A percentile compares a stretch with the other conserved stretches of the same genome.
phyloP scores from a whole-genome alignment of 176 grass and related monocot species.

The Bromus sterilis region DNA sequence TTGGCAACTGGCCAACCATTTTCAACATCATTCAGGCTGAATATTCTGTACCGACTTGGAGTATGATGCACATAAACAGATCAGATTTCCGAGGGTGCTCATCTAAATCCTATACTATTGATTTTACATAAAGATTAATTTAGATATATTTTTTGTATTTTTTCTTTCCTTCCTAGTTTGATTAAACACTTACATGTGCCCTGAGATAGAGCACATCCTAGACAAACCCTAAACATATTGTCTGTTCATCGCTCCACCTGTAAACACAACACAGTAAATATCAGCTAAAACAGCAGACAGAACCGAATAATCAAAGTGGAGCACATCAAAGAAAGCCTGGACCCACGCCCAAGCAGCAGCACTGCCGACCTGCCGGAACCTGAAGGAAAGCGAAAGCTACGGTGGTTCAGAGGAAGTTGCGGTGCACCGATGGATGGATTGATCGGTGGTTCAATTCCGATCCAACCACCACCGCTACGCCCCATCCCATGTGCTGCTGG shows the following conservation, averaged over 20 bases:
- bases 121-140: no score
- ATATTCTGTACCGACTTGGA: not conserved
- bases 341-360: not conserved
- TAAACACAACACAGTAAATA: not conserved
- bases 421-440: not conserved
- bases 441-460: not conserved
- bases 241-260: not conserved
- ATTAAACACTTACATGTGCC: no score
- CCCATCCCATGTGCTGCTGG: not conserved
- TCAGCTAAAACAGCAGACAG: not conserved
- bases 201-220: no score
- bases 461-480: not conserved
- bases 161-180: no score
- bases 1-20: not conserved
- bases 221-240: no score
- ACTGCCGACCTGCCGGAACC: no score
- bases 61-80: not conserved
- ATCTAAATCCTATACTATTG: no score
- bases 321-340: no score
- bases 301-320: not conserved
- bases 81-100: no score
- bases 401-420: not conserved
- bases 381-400: not conserved
- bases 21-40: not conserved
- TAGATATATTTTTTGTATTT: no score